Evolutionary conservation across 257 asterid genomes (phyloP), one percentile per base, ranked within the genome.

Genomic region (Fraxinus quadrangulata): DNA sequence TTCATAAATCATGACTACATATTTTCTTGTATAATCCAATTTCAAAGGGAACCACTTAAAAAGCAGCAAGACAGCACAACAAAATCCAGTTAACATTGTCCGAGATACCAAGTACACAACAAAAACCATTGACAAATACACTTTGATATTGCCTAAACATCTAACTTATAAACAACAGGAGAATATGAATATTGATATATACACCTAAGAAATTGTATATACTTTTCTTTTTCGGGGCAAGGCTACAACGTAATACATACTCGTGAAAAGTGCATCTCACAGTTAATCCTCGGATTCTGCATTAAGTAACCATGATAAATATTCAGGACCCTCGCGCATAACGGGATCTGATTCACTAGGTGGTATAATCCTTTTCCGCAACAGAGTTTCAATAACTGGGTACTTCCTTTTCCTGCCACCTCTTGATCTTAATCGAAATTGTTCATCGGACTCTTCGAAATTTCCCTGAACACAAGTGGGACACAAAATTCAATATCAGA

Each of bases 341-440:
- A 42, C 31, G 6, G 82, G 79, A 80, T 94, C 94, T 0, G 88
- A 86, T 49, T 76, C 92, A 65, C 78, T 81, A 5, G 87, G 94
- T 1, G 93, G 95, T 66, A 72, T 80, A 6, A 96, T 74, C 87
- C 99, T 83, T 87, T 93, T 96, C 49, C 95, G 75, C 91, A 85
- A 45, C 63, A 96, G 78, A 11, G 87, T 73, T 79, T 92, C 97
- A 0, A 93, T 82, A 36, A 70, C 79, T 5, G 98, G 93, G 71
- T 21, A 86, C 42, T 71, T 87, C 75, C 97, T 91, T 84, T 91
- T 92, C 78, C 91, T 77, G 71, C 98, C 97, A 36, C 97, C 98
- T 86, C 94, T 89, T 3, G 93, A 90, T 82, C 94, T 85, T 5
- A 84, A 88, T 6, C 85, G 84, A 78, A 91, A 90, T 84, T 87